Percentiles rank a stretch among this genome's conserved stretches.
These are phyloP conservation scores for Paramecium tetraurelia DNA, from an alignment of 73 alveolate species.

Conservation along the genomic window DNA sequence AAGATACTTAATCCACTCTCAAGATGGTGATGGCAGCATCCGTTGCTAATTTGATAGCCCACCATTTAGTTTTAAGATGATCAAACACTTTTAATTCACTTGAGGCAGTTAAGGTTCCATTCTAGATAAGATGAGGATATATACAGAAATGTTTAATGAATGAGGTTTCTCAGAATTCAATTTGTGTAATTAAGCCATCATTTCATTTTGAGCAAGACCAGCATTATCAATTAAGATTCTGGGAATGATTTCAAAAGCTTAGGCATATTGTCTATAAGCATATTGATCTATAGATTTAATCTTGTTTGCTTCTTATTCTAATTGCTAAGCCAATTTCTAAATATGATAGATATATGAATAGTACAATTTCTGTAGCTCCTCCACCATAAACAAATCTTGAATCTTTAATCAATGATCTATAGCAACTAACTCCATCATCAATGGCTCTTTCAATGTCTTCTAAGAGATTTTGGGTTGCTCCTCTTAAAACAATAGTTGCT, in stretches of 20 bases:
- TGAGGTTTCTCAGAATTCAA: constrained; percentile 77
- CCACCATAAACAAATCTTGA: constrained; percentile 66
- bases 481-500: constrained; percentile 88
- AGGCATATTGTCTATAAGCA: constrained; percentile 97
- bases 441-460: constrained; percentile 98
- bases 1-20: constrained; percentile 87
- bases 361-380: constrained; percentile 17
- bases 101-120: constrained; percentile 28
- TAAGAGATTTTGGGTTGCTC: constrained; percentile 88
- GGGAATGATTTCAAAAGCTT: constrained; percentile 96
- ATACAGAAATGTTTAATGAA: constrained; percentile 87
- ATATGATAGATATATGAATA: not conserved
- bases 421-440: constrained; percentile 95
- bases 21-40: constrained; percentile 95
- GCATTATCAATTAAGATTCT: constrained; percentile 97
- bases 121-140: constrained; percentile 70
- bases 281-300: constrained; percentile 89
- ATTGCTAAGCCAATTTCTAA: constrained; percentile 65
- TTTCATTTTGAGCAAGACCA: constrained; percentile 94
- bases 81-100: constrained; percentile 80
- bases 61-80: constrained; percentile 90
- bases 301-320: constrained; percentile 72
- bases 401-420: constrained; percentile 76
- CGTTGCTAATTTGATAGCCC: constrained; percentile 97
- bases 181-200: constrained; percentile 88